Percentiles rank a stretch among this genome's conserved stretches.
These are phyloP conservation scores for Phytophthora hibernalis DNA, from an alignment of 352 stramenopile species.

Conservation along the genomic window DNA sequence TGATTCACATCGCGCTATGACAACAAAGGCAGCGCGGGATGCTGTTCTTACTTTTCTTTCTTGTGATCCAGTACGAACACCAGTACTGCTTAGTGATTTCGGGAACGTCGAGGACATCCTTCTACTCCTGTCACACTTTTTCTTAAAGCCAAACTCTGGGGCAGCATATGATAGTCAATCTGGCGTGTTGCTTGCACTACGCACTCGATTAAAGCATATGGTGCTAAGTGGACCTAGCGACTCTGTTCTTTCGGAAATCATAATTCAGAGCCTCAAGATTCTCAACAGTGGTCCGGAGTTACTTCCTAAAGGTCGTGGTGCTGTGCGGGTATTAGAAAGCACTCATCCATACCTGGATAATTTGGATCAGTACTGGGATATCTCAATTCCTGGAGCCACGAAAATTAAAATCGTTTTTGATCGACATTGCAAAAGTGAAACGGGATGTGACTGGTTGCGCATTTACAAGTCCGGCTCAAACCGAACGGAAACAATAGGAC, in stretches of 20 bases:
- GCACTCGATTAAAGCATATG: constrained; percentile 30
- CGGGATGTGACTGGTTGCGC: constrained; percentile 65
- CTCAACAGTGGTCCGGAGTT: constrained; percentile 30
- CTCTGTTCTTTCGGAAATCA: constrained; percentile 24
- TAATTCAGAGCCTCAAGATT: constrained; percentile 45
- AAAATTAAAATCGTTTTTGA: constrained; percentile 80
- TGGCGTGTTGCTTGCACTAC: constrained; percentile 31
- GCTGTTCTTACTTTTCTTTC: constrained; percentile 51
- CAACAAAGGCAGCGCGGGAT: constrained; percentile 64
- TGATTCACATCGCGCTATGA: constrained; percentile 64
- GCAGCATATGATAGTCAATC: constrained; percentile 36
- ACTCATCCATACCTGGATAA: constrained; percentile 78
- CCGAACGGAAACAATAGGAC: constrained; percentile 53
- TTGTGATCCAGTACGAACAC: constrained; percentile 9
- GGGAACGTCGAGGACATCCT: constrained; percentile 49
- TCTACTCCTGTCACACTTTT: constrained; percentile 53
- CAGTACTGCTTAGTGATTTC: constrained; percentile 41
- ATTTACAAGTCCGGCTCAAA: constrained; percentile 75
- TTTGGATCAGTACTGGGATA: constrained; percentile 68
- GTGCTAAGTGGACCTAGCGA: constrained; percentile 34
- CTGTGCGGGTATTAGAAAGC: constrained; percentile 68
- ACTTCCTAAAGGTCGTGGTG: constrained; percentile 53
- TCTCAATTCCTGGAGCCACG: constrained; percentile 71
- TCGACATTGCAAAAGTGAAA: constrained; percentile 71
- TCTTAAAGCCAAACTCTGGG: constrained; percentile 27